Percentiles rank a stretch among this genome's conserved stretches.
phyloP scores from a whole-genome alignment of 2,329 filamentous ascomycete species.

The Fusarium hostae region DNA sequence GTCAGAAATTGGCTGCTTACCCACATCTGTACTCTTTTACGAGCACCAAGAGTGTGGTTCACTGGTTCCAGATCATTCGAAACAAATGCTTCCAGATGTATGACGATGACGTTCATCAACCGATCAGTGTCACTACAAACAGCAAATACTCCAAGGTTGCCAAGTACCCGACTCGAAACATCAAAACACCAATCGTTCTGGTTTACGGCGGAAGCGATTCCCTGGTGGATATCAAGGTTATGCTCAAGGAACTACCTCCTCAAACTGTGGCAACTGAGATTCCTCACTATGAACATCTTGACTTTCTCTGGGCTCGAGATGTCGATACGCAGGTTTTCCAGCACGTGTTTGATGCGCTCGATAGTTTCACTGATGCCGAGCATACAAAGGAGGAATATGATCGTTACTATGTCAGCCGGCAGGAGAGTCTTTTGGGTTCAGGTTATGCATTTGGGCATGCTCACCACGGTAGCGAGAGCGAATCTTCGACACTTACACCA shows the following conservation, averaged over 20 bases:
- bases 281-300: constrained; percentile 93
- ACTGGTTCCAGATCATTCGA: constrained; percentile 99
- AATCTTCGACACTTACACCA: constrained; percentile 48
- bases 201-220: constrained; percentile 95
- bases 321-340: constrained; percentile 87
- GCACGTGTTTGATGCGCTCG: constrained; percentile 89
- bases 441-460: constrained; percentile 42
- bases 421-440: constrained; percentile 60
- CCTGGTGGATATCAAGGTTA: constrained; percentile 90
- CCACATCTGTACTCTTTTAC: constrained; percentile 97
- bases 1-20: constrained; percentile 95
- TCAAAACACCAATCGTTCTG: constrained; percentile 92
- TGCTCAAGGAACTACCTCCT: constrained; percentile 86
- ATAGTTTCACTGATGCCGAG: constrained; percentile 71
- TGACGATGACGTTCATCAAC: constrained; percentile 89
- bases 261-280: constrained; percentile 90
- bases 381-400: constrained; percentile 71
- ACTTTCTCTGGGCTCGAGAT: constrained; percentile 93
- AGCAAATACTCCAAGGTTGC: constrained; percentile 95
- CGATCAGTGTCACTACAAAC: constrained; percentile 74
- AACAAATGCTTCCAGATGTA: constrained; percentile 98
- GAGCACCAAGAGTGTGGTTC: constrained; percentile 94
- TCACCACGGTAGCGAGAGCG: constrained; percentile 51
- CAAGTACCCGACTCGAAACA: constrained; percentile 95
- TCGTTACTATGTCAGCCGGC: constrained; percentile 64